A percentile compares a stretch with the other conserved stretches of the same genome.
Conservation (phyloP, 108 stramenopile species). For the Schizochytrium sp. region DNA sequence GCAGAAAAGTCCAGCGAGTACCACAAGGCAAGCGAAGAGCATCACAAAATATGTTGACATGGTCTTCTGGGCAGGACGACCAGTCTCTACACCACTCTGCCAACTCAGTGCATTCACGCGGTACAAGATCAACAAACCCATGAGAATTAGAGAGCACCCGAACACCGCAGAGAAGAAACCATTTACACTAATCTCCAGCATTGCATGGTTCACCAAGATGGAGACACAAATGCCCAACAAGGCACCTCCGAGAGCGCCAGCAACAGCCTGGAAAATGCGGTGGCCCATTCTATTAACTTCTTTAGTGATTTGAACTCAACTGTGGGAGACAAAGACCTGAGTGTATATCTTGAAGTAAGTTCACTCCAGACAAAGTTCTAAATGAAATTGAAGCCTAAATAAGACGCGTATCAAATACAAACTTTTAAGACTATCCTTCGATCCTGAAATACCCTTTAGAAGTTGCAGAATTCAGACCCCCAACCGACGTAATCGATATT, state of each 20-base stretch:
- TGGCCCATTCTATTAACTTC: background rate
- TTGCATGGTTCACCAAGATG: slow-evolving; percentile 31
- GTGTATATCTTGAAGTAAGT: too few relatives aligned
- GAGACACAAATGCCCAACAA: slow-evolving; percentile 32
- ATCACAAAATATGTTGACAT: slow-evolving; percentile 54
- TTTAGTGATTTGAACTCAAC: too few relatives aligned
- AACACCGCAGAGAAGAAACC: slow-evolving; percentile 24
- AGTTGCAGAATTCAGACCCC: too few relatives aligned
- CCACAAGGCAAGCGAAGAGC: slow-evolving; percentile 52
- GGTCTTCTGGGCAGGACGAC: background rate
- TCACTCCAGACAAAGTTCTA: too few relatives aligned
- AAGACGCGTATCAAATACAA: too few relatives aligned
- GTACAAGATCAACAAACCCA: slow-evolving; percentile 38
- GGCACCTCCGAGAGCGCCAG: slow-evolving; percentile 21
- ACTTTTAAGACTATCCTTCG: too few relatives aligned
- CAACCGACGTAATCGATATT: too few relatives aligned
- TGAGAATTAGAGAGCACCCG: slow-evolving; percentile 51
- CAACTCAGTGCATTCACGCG: slow-evolving; percentile 32
- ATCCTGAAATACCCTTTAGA: too few relatives aligned
- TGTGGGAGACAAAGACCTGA: too few relatives aligned
- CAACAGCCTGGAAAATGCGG: background rate
- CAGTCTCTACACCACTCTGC: background rate
- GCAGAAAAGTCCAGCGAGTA: slow-evolving; percentile 41
- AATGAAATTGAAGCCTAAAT: too few relatives aligned
- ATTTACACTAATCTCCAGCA: slow-evolving; percentile 37